A percentile compares a stretch with the other conserved stretches of the same genome.
These are phyloP conservation scores for Populus trichocarpa DNA, from an alignment of 441 rosid genomes.

Conservation along the genomic window DNA sequence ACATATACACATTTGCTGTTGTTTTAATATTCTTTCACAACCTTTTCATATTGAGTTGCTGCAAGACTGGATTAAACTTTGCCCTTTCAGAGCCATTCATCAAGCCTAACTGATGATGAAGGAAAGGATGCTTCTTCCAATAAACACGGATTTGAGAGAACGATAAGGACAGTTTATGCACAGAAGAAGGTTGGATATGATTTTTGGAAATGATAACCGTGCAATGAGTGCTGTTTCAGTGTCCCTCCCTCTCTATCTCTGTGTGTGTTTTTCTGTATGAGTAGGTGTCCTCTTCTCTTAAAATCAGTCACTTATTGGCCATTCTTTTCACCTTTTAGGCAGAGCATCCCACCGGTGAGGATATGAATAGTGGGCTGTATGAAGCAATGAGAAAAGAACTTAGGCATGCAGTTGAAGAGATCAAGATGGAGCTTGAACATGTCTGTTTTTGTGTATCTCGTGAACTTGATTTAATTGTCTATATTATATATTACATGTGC, in stretches of 20 bases:
- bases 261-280: not conserved
- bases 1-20: not conserved
- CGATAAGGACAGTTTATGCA: slow-evolving; percentile 66
- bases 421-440: slow-evolving; percentile 52
- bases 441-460: slow-evolving; percentile 23
- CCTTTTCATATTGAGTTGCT: slow-evolving; percentile 5
- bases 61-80: slow-evolving; percentile 8
- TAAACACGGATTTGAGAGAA: slow-evolving; percentile 54
- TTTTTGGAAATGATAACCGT: slow-evolving; percentile 5
- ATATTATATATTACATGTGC: slow-evolving; percentile 4
- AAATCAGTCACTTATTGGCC: slow-evolving; percentile 10
- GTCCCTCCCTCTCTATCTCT: not conserved
- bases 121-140: slow-evolving; percentile 42
- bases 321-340: slow-evolving; percentile 28
- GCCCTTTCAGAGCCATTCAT: slow-evolving; percentile 75
- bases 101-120: slow-evolving; percentile 89
- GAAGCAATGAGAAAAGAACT: slow-evolving; percentile 66
- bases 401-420: slow-evolving; percentile 69
- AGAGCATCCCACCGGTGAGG: slow-evolving; percentile 48
- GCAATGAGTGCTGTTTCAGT: not conserved
- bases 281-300: not conserved
- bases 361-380: slow-evolving; percentile 46
- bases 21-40: not conserved
- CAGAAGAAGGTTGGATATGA: slow-evolving; percentile 59
- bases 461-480: slow-evolving; percentile 12